Conservation (phyloP, 2,329 filamentous ascomycete species). For the Rhinocladiella mackenziei region DNA sequence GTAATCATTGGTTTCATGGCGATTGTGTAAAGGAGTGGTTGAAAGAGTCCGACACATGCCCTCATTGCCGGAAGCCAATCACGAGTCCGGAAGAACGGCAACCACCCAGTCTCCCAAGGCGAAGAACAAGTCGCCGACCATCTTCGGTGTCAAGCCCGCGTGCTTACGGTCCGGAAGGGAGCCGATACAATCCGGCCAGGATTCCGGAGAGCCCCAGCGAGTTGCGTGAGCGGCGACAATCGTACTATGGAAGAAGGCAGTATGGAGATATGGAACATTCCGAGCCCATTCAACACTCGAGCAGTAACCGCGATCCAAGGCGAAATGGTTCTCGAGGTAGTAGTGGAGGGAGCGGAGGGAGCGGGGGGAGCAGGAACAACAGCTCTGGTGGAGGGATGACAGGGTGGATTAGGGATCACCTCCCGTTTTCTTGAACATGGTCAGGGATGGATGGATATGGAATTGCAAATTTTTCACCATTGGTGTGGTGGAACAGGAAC, state of each 20-base stretch:
- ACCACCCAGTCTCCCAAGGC: conserved; percentile 8
- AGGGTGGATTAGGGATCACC: conserved; percentile 31
- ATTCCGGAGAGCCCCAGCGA: conserved; percentile 23
- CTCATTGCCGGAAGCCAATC: conserved; percentile 49
- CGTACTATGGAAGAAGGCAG: conserved; percentile 19
- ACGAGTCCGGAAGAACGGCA: conserved; percentile 22
- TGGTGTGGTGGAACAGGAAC: too few relatives aligned
- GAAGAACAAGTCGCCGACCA: conserved; percentile 14
- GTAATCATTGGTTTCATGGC: conserved; percentile 90
- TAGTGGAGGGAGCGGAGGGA: conserved; percentile 15
- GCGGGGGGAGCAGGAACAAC: conserved; percentile 13
- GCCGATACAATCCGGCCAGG: conserved; percentile 27
- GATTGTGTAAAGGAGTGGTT: conserved; percentile 80
- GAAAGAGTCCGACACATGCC: conserved; percentile 86
- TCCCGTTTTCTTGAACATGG: conserved; percentile 21
- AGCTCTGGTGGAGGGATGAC: conserved; percentile 26
- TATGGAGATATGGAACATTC: conserved; percentile 14
- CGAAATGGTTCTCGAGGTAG: conserved; percentile 10
- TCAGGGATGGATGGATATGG: too few relatives aligned
- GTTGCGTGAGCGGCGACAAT: conserved; percentile 22
- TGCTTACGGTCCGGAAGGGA: conserved; percentile 16
- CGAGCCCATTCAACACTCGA: conserved; percentile 23
- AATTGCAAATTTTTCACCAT: too few relatives aligned
- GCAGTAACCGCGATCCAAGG: conserved; percentile 18
- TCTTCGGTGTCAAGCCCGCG: conserved; percentile 24